Percentiles rank a stretch among this genome's conserved stretches.
Evolutionary conservation across 768 basidiomycete genomes (phyloP).

Genomic region (Pisolithus orientalis): DNA sequence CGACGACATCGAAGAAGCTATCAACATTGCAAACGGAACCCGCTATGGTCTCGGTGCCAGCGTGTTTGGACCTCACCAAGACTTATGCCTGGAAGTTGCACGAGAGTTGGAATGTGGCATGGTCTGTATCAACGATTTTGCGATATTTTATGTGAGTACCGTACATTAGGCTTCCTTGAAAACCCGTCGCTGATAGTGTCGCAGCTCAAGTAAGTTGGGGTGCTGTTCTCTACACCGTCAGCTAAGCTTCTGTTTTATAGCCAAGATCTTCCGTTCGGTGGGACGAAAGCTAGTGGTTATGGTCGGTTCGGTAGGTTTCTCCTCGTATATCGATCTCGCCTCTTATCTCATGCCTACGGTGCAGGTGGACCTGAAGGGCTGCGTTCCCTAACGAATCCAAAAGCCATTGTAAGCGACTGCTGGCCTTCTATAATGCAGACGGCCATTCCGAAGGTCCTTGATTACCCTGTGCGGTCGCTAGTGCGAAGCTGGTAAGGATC

Average conservation of each 20-base stretch:
- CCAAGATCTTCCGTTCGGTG: conserved; percentile 95
- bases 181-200: conserved; percentile 11
- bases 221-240: conserved; percentile 8
- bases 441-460: conserved; percentile 74
- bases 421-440: conserved; percentile 84
- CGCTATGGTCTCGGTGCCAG: conserved; percentile 89
- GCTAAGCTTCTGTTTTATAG: conserved; percentile 25
- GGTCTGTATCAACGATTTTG: conserved; percentile 97
- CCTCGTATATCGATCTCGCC: neutral
- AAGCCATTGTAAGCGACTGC: conserved; percentile 81
- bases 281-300: conserved; percentile 85
- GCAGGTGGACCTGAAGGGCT: conserved; percentile 91
- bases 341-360: conserved; percentile 5
- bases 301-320: conserved; percentile 74
- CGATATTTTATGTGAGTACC: conserved; percentile 69
- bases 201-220: conserved; percentile 57
- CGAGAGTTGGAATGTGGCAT: conserved; percentile 86
- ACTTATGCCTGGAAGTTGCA: conserved; percentile 73
- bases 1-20: conserved; percentile 75
- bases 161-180: neutral
- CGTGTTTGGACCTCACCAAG: conserved; percentile 86
- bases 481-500: conserved; percentile 63
- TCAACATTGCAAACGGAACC: conserved; percentile 84
- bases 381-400: conserved; percentile 79
- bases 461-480: conserved; percentile 78